A percentile compares a stretch with the other conserved stretches of the same genome.
Conservation (phyloP, 257 asterid species). For the Solanum chilense region DNA sequence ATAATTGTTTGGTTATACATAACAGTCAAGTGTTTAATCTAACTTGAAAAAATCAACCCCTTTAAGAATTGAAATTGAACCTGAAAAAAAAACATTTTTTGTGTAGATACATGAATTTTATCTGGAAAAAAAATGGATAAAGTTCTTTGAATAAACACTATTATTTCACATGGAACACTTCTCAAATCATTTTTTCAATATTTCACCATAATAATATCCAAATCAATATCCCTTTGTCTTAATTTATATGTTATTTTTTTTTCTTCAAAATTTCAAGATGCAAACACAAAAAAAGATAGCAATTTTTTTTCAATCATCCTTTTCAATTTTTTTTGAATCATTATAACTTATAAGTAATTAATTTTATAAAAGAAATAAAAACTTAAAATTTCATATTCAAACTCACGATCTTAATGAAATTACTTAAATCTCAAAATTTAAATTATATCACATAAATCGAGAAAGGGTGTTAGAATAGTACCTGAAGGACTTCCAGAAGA, state of each 20-base stretch:
- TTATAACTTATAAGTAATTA: no score
- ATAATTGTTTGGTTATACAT: not conserved
- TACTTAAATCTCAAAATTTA: no score
- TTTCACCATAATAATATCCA: not conserved
- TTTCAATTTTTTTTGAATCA: no score
- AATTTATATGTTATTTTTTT: no score
- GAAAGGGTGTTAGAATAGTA: not conserved
- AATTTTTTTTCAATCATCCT: no score
- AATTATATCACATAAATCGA: not conserved
- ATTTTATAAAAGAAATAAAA: no score
- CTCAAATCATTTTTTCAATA: not conserved
- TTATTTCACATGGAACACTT: not conserved
- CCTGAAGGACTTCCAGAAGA: conserved; percentile 36
- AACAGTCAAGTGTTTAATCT: not conserved
- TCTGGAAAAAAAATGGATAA: not conserved
- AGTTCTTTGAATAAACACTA: not conserved
- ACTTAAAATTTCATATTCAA: not conserved
- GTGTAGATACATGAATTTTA: not conserved
- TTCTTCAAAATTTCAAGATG: not conserved
- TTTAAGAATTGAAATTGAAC: not conserved
- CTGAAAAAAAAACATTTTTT: not conserved
- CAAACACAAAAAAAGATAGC: not conserved
- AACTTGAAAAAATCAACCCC: not conserved
- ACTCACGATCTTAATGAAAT: not conserved
- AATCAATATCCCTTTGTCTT: not conserved